Evolutionary conservation across 371 early-diverging fungal species (phyloP).

Genomic region (Mortierella sp.): DNA sequence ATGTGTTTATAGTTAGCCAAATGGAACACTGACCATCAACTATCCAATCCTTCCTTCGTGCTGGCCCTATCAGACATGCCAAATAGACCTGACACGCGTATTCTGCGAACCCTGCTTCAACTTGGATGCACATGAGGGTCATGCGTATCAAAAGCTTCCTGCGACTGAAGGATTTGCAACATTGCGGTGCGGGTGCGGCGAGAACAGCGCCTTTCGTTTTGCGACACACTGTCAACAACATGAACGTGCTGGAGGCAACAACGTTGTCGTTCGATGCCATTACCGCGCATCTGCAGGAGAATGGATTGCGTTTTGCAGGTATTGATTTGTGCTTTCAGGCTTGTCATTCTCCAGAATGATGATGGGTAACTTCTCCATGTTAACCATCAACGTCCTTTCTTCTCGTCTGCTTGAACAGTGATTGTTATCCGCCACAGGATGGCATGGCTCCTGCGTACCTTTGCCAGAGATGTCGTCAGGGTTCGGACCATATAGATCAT

Average conservation of each 20-base stretch:
- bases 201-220: constrained; percentile 45
- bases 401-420: constrained; percentile 13
- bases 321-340: background rate
- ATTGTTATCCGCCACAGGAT: constrained; percentile 25
- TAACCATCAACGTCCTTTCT: no score
- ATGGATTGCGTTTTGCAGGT: constrained; percentile 41
- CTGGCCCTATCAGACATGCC: constrained; percentile 29
- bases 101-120: constrained; percentile 47
- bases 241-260: constrained; percentile 40
- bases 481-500: constrained; percentile 35
- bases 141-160: constrained; percentile 15
- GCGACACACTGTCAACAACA: constrained; percentile 43
- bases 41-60: background rate
- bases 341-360: no score
- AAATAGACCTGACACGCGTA: constrained; percentile 18
- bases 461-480: constrained; percentile 37
- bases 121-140: constrained; percentile 38
- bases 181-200: constrained; percentile 37
- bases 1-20: no score
- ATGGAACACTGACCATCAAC: no score
- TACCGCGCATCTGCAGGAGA: constrained; percentile 39
- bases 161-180: constrained; percentile 2
- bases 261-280: constrained; percentile 32
- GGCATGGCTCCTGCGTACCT: constrained; percentile 15
- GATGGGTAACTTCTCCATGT: no score